phyloP scores from a whole-genome alignment of 2,329 filamentous ascomycete species.

The Epichloe scottii region DNA sequence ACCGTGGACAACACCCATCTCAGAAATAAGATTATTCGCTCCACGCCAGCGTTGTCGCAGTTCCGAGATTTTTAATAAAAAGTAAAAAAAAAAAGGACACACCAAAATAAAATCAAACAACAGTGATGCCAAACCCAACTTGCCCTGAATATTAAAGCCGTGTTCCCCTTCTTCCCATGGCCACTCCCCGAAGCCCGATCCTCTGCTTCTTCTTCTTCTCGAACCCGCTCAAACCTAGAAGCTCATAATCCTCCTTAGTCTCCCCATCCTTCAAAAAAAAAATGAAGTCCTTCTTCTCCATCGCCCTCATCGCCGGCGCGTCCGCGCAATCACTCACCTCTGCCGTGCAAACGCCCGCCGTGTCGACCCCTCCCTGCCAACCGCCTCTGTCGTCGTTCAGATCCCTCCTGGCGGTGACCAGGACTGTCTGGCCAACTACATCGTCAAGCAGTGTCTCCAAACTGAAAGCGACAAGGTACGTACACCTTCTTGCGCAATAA shows the following conservation, averaged over 20 bases:
- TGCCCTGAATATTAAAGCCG: no score
- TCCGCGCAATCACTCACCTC: constrained; percentile 16
- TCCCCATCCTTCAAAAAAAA: constrained; percentile 6
- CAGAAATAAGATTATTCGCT: no score
- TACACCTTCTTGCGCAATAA: not conserved
- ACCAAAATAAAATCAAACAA: no score
- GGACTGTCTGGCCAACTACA: constrained; percentile 32
- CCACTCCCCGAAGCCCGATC: accelerated
- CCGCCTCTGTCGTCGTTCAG: not conserved
- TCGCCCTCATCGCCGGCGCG: constrained; percentile 24
- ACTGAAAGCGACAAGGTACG: constrained; percentile 27
- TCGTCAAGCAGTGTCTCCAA: constrained; percentile 31
- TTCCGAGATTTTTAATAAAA: no score
- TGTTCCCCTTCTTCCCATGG: no score
- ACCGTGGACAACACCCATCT: no score
- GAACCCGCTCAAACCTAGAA: no score
- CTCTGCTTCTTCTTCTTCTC: no score
- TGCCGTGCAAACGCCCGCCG: not conserved
- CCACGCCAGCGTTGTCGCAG: no score
- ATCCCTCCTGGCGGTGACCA: constrained; percentile 7
- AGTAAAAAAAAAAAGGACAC: no score
- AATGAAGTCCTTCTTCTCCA: constrained; percentile 33
- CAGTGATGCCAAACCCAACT: no score
- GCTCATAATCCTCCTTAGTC: no score
- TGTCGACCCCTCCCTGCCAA: not conserved